Conservation (phyloP, 2,329 filamentous ascomycete species). For the Fusarium sp. region DNA sequence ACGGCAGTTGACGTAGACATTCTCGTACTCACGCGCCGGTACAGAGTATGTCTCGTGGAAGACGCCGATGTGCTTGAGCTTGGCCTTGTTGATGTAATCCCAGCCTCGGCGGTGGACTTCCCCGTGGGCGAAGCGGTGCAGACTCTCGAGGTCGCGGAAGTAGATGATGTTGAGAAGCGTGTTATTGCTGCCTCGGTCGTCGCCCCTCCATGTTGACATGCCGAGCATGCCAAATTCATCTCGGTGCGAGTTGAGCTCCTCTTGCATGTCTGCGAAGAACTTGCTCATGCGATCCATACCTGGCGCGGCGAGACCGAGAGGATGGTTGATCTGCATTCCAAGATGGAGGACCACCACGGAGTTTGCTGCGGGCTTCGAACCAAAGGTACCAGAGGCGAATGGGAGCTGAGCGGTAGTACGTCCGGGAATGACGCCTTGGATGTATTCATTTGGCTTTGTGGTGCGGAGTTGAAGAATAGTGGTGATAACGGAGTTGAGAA, state of each 20-base stretch:
- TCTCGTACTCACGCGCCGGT: slow-evolving; percentile 62
- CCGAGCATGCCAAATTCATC: slow-evolving; percentile 64
- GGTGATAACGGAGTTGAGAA: slow-evolving; percentile 51
- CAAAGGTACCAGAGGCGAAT: slow-evolving; percentile 48
- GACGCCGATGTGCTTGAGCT: slow-evolving; percentile 60
- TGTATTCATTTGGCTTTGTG: slow-evolving; percentile 41
- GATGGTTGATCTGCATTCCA: slow-evolving; percentile 62
- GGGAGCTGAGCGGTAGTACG: slow-evolving; percentile 55
- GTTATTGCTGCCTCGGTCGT: slow-evolving; percentile 56
- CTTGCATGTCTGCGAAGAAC: slow-evolving; percentile 57
- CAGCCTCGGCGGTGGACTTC: slow-evolving; percentile 62
- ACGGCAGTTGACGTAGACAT: slow-evolving; percentile 62
- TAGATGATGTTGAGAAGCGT: slow-evolving; percentile 63
- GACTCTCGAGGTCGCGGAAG: slow-evolving; percentile 62
- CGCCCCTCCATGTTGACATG: slow-evolving; percentile 57
- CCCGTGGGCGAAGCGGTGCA: slow-evolving; percentile 67
- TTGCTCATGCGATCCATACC: slow-evolving; percentile 56
- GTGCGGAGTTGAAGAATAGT: slow-evolving; percentile 48
- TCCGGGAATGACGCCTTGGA: slow-evolving; percentile 50
- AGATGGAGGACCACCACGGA: slow-evolving; percentile 61
- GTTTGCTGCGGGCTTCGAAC: slow-evolving; percentile 46
- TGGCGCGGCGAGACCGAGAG: slow-evolving; percentile 63
- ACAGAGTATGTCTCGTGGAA: slow-evolving; percentile 68
- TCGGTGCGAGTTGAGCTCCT: slow-evolving; percentile 52
- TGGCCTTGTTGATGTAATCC: slow-evolving; percentile 62